A percentile compares a stretch with the other conserved stretches of the same genome.
These are phyloP conservation scores for Leccinum boreale DNA, from an alignment of 768 basidiomycete genomes.

Conservation along the genomic window DNA sequence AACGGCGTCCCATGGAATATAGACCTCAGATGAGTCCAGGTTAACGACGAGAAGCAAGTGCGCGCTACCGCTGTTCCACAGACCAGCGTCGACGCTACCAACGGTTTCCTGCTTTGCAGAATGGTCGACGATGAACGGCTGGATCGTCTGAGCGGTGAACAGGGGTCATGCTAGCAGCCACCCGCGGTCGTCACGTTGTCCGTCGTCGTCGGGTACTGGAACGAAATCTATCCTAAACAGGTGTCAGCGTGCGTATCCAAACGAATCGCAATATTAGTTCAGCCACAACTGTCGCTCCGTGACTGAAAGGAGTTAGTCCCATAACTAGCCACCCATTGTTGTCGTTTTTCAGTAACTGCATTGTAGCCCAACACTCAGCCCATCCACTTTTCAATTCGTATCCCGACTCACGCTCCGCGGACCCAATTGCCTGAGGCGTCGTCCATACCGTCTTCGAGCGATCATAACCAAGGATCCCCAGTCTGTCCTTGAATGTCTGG, in stretches of 20 bases:
- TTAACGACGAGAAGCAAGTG: slow-evolving; percentile 24
- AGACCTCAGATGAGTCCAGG: background rate
- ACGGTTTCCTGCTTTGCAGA: background rate
- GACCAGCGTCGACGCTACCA: slow-evolving; percentile 20
- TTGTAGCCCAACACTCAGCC: no score
- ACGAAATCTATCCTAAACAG: slow-evolving; percentile 26
- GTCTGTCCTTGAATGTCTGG: slow-evolving; percentile 59
- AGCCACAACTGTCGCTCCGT: slow-evolving; percentile 23
- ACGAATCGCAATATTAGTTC: background rate
- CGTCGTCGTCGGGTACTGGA: slow-evolving; percentile 24
- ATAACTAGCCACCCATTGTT: slow-evolving; percentile 28
- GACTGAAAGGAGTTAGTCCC: no score
- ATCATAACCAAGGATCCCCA: slow-evolving; percentile 62
- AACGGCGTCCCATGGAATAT: slow-evolving; percentile 17
- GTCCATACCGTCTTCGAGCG: slow-evolving; percentile 70
- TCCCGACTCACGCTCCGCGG: slow-evolving; percentile 33
- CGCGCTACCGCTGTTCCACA: slow-evolving; percentile 20
- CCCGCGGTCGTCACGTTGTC: slow-evolving; percentile 20
- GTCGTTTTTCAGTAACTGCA: no score
- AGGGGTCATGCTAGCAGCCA: background rate
- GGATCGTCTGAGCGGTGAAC: slow-evolving; percentile 6
- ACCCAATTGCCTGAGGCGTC: slow-evolving; percentile 77
- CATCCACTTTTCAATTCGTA: background rate
- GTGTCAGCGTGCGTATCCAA: background rate
- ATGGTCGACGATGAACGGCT: slow-evolving; percentile 22